phyloP scores from a whole-genome alignment of 2,329 filamentous ascomycete genomes.

The Colletotrichum camelliae region DNA sequence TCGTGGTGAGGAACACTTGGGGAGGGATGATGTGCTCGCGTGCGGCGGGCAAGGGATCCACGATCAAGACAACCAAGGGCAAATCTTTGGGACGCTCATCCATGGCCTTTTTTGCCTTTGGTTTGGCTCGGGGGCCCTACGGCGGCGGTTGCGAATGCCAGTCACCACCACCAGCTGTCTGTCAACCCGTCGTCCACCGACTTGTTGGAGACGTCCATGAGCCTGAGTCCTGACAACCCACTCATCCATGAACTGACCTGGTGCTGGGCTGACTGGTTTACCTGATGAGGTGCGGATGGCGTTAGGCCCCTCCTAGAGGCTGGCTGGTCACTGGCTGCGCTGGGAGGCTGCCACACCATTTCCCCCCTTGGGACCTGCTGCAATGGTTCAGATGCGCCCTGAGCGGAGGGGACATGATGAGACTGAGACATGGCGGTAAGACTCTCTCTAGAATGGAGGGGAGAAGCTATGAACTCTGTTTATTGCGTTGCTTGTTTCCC shows the following conservation, averaged over 20 bases:
- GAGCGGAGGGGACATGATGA: conserved; percentile 15
- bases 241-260: conserved; percentile 6
- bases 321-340: background rate
- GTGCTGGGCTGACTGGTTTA: background rate
- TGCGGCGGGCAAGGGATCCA: conserved; percentile 17
- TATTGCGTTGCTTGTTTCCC: background rate
- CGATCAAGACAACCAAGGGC: background rate
- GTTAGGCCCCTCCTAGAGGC: conserved; percentile 3
- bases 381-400: conserved; percentile 17
- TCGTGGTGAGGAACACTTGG: background rate
- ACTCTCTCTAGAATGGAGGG: background rate
- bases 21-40: conserved; percentile 19
- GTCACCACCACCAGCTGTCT: background rate
- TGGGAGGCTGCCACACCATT: conserved; percentile 15
- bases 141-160: background rate
- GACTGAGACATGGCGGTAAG: conserved; percentile 21
- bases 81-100: conserved; percentile 1
- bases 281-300: conserved; percentile 11
- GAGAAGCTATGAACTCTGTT: conserved; percentile 18
- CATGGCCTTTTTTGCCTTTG: background rate
- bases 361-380: background rate
- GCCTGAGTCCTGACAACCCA: conserved; percentile 8
- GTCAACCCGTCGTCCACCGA: background rate
- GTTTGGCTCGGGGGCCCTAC: background rate
- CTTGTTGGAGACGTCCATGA: background rate